Percentiles rank a stretch among this genome's conserved stretches.
phyloP scores from a whole-genome alignment of 1,284 basidiomycete species.

The Dichomitus squalens region DNA sequence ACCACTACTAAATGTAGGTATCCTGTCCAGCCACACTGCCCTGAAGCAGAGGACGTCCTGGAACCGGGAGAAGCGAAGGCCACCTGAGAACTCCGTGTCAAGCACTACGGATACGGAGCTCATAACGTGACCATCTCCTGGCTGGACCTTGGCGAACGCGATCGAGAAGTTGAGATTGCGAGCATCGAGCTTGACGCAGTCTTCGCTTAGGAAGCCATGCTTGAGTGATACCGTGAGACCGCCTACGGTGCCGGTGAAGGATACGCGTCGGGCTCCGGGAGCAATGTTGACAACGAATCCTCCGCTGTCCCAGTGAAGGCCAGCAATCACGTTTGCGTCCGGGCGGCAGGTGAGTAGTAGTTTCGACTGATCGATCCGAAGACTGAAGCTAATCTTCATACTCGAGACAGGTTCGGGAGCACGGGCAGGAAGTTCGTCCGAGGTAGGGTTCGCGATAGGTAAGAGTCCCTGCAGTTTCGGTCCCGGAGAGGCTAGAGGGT shows the following conservation, averaged over 20 bases:
- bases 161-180: conserved; percentile 77
- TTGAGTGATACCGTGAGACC: conserved; percentile 79
- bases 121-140: conserved; percentile 37
- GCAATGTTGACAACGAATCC: conserved; percentile 82
- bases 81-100: conserved; percentile 78
- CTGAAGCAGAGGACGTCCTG: conserved; percentile 90
- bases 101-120: conserved; percentile 71
- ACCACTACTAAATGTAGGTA: conserved; percentile 64
- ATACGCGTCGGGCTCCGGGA: conserved; percentile 68
- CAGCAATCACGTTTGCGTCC: conserved; percentile 86
- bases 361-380: conserved; percentile 87
- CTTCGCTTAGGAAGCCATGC: conserved; percentile 81
- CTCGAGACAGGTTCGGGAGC: conserved; percentile 38
- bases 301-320: conserved; percentile 88
- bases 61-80: conserved; percentile 75
- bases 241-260: conserved; percentile 77
- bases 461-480: conserved; percentile 22
- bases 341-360: conserved; percentile 85
- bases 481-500: conserved; percentile 26
- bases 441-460: conserved; percentile 5
- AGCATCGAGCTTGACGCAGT: conserved; percentile 74
- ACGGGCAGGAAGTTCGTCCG: conserved; percentile 7
- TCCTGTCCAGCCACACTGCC: conserved; percentile 87
- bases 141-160: conserved; percentile 57
- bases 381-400: conserved; percentile 78